Evolutionary conservation across 1,284 basidiomycete genomes (phyloP).

Genomic region (Phellopilus nigrolimitatus): DNA sequence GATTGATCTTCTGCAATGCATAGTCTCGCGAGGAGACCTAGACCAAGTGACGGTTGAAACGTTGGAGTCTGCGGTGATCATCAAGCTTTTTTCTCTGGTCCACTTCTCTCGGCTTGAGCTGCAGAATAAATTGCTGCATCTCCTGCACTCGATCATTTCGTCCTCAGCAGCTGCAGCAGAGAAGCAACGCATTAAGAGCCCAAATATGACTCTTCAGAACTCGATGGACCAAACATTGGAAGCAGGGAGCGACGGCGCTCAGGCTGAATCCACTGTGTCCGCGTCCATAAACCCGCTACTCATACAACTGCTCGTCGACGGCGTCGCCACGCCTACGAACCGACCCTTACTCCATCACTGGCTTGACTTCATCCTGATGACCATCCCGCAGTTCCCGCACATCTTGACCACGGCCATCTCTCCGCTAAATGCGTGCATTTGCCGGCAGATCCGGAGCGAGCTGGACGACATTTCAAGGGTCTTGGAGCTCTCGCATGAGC

Average conservation of each 20-base stretch:
- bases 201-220: slow-evolving; percentile 30
- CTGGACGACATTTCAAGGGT: slow-evolving; percentile 53
- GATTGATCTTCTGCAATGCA: slow-evolving; percentile 78
- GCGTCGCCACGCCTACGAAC: slow-evolving; percentile 66
- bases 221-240: slow-evolving; percentile 23
- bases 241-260: not conserved
- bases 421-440: slow-evolving; percentile 79
- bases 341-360: slow-evolving; percentile 86
- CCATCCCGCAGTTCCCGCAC: slow-evolving; percentile 77
- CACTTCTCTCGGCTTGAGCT: slow-evolving; percentile 70
- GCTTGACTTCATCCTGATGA: slow-evolving; percentile 94
- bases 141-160: slow-evolving; percentile 82
- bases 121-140: slow-evolving; percentile 90
- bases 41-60: slow-evolving; percentile 52
- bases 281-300: slow-evolving; percentile 66
- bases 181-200: slow-evolving; percentile 26
- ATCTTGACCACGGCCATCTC: slow-evolving; percentile 63
- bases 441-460: slow-evolving; percentile 62
- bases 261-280: slow-evolving; percentile 18
- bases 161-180: slow-evolving; percentile 35
- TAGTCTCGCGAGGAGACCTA: slow-evolving; percentile 78
- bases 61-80: slow-evolving; percentile 69
- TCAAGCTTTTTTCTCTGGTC: slow-evolving; percentile 72
- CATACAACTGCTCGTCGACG: slow-evolving; percentile 76
- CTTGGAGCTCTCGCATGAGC: slow-evolving; percentile 30